Percentiles rank a stretch among this genome's conserved stretches.
These are phyloP conservation scores for Plasmodium knowlesi DNA, from an alignment of 169 alveolate species.

Conservation along the genomic window DNA sequence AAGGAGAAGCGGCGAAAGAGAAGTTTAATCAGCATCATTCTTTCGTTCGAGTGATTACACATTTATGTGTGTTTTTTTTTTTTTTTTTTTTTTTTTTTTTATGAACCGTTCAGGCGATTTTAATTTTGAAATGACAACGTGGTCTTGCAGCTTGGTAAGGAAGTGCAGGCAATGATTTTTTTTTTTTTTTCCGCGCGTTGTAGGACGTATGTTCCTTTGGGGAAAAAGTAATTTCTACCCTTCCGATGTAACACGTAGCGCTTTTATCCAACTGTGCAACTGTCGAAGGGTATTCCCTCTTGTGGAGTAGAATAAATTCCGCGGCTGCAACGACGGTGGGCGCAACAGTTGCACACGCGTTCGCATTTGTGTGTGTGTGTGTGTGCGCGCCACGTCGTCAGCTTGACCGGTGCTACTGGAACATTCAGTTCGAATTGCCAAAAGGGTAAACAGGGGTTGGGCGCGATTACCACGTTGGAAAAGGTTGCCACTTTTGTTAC, in stretches of 20 bases:
- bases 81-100: not conserved
- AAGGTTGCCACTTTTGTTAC: not conserved
- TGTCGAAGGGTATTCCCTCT: not conserved
- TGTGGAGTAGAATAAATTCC: not conserved
- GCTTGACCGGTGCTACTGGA: not conserved
- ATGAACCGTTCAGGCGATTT: not conserved
- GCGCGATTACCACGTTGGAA: not conserved
- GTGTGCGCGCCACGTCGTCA: not conserved
- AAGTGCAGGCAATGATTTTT: not conserved
- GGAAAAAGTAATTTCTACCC: not conserved
- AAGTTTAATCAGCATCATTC: not conserved
- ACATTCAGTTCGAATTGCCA: not conserved
- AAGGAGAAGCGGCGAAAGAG: not conserved
- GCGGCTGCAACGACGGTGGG: not conserved
- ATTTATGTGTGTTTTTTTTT: not conserved
- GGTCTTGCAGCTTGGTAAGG: not conserved
- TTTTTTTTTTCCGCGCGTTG: not conserved
- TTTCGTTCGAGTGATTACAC: not conserved
- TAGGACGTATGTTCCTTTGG: not conserved
- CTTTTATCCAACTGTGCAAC: not conserved
- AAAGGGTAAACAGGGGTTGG: no score
- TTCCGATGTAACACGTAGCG: not conserved
- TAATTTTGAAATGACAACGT: not conserved
- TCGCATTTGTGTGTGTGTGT: not conserved
- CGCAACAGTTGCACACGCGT: not conserved